Evolutionary conservation across 1,139 yeast species (phyloP).

Genomic region (Candida mesenterica): DNA sequence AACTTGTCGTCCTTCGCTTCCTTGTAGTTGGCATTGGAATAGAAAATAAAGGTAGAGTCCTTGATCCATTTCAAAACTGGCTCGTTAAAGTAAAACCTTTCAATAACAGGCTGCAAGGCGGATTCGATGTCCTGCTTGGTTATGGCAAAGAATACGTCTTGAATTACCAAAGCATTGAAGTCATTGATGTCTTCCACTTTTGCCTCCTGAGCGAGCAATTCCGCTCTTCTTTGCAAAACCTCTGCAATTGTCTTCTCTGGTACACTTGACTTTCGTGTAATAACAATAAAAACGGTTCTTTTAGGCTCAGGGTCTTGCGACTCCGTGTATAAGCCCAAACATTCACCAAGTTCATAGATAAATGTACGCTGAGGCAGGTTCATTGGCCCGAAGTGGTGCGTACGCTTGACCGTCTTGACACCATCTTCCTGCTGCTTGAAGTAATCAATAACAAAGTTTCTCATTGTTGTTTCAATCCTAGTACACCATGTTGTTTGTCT

Average conservation of each 20-base stretch:
- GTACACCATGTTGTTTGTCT: conserved; percentile 65
- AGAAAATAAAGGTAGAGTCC: conserved; percentile 44
- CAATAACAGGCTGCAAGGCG: conserved; percentile 26
- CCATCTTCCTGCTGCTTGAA: conserved; percentile 18
- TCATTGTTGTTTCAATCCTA: conserved; percentile 54
- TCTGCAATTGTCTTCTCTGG: conserved; percentile 31
- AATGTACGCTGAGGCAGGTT: conserved; percentile 64
- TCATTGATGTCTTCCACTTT: conserved; percentile 23
- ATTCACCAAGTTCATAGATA: conserved; percentile 63
- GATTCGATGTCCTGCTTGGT: conserved; percentile 44
- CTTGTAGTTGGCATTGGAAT: conserved; percentile 26
- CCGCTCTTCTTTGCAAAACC: conserved; percentile 30
- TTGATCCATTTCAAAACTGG: conserved; percentile 38
- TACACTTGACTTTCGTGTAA: conserved; percentile 32
- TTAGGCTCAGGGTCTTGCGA: conserved; percentile 83
- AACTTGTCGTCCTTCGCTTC: conserved; percentile 34
- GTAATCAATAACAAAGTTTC: conserved; percentile 44
- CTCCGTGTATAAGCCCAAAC: conserved; percentile 61
- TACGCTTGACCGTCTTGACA: conserved; percentile 16
- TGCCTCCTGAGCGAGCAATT: conserved; percentile 26
- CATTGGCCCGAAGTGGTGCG: conserved; percentile 74
- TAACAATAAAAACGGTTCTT: conserved; percentile 63
- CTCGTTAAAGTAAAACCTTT: conserved; percentile 18
- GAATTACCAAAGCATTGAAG: conserved; percentile 55
- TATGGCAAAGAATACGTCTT: conserved; percentile 54